Base-by-base conservation (phyloP, 2,329 filamentous ascomycete species). In the Chaetomium strumarium region DNA sequence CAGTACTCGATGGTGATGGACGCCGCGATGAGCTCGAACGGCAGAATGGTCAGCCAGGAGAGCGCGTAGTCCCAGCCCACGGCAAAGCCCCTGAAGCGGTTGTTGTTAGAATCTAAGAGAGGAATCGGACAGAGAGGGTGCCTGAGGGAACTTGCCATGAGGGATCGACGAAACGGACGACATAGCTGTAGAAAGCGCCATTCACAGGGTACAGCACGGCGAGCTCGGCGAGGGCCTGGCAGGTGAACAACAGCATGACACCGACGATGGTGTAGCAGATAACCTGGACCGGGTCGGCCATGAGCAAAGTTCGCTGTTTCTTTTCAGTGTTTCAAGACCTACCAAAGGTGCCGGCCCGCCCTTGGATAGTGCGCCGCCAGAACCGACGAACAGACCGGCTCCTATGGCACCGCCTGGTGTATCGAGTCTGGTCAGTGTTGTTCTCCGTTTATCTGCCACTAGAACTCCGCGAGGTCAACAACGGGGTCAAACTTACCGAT, bases 301-400 rank as follows among this genome's bases (percentile, higher is more conserved):
- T 12, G 2, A 31, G 7, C 38, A 3, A 3, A 14, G 13, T 14
- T 2, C 3, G 19, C 10, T 11, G 3, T 20, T 34, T 17, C 13
- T 37, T 20, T 34, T 17, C 13, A 41, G 11, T 17, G 39, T 31
- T 24, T 24, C 24, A 10, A 5, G 12, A 31, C 56, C 19, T 40
- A 55, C 47, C 41, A 75, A 62, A 9, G 71, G 60, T 2, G 67
- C 72, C 14, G 84, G 85, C 24, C 84, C 85, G 62, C 83, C 84
- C n/a, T 67, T 71, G 20, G 75, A 70, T 48, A 87, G 69, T 34
- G 83, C 82, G 40, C 66, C 66, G 45, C 83, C 84, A 2, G 83
- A 84, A 44, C 83, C 80, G 53, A 90, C 83, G 66, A 89, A 89
- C 10, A 89, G 75, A 72, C 86, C 85, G 58, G 72, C 72, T 53